A percentile compares a stretch with the other conserved stretches of the same genome.
phyloP scores from a whole-genome alignment of 2,329 filamentous ascomycete genomes.

The Pseudocercospora cruenta region DNA sequence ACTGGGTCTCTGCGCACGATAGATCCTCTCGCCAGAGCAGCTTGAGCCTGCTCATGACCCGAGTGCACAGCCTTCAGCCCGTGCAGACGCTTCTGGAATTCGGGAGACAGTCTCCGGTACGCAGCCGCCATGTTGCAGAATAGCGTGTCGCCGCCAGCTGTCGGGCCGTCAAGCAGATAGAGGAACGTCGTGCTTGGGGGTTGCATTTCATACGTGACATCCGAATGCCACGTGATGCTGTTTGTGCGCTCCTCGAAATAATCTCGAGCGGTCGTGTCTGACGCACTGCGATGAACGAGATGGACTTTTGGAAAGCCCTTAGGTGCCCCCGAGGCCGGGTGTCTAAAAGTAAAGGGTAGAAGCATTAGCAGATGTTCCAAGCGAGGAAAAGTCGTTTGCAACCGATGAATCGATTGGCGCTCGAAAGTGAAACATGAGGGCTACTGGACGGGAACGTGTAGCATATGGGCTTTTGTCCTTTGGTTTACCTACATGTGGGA shows the following conservation, averaged over 20 bases:
- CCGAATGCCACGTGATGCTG: slow-evolving; percentile 80
- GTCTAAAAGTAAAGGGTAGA: slow-evolving; percentile 42
- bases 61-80: slow-evolving; percentile 81
- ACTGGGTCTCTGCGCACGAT: slow-evolving; percentile 77
- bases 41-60: slow-evolving; percentile 75
- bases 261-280: slow-evolving; percentile 62
- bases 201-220: slow-evolving; percentile 85
- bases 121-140: slow-evolving; percentile 80
- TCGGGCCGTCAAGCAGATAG: slow-evolving; percentile 81
- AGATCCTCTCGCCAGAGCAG: slow-evolving; percentile 66
- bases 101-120: slow-evolving; percentile 77
- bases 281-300: slow-evolving; percentile 73
- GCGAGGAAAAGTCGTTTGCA: too few relatives aligned
- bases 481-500: slow-evolving; percentile 70
- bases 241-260: slow-evolving; percentile 74
- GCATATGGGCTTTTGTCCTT: neutral
- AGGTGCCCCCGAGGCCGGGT: slow-evolving; percentile 76
- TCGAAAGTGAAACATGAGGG: neutral
- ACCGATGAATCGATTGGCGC: too few relatives aligned
- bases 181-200: slow-evolving; percentile 89
- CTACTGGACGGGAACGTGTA: neutral
- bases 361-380: too few relatives aligned
- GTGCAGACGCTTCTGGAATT: slow-evolving; percentile 78
- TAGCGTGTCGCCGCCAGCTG: slow-evolving; percentile 77
- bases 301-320: slow-evolving; percentile 75